phyloP scores from a whole-genome alignment of 441 rosid species.

The Syzygium syzygioides region DNA sequence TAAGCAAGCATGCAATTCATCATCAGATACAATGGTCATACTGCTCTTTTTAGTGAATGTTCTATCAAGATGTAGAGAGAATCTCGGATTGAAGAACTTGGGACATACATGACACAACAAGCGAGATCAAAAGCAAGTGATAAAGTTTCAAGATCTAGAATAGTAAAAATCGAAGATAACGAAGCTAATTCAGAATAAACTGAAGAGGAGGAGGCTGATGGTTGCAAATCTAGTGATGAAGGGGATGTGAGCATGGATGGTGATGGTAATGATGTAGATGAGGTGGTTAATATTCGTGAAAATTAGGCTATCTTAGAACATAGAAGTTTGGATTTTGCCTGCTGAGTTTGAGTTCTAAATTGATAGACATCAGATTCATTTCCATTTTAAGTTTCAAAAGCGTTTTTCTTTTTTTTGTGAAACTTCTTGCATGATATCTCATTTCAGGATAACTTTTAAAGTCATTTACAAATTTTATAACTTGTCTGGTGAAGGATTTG shows the following conservation, averaged over 20 bases:
- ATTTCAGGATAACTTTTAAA: background rate
- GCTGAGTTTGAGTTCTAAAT: background rate
- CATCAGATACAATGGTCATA: background rate
- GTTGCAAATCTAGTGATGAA: background rate
- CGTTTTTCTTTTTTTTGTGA: background rate
- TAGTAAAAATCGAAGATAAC: background rate
- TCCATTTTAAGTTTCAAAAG: background rate
- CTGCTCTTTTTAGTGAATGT: background rate
- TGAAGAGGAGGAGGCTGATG: background rate
- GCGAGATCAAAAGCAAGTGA: background rate
- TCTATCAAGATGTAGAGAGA: background rate
- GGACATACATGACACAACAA: background rate
- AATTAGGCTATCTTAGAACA: background rate
- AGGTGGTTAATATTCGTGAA: background rate
- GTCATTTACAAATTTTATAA: background rate
- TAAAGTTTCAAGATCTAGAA: background rate
- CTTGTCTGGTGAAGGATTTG: background rate
- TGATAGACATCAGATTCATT: background rate
- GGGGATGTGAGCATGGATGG: background rate
- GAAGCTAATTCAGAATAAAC: background rate
- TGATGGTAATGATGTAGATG: background rate
- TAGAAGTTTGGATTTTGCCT: background rate
- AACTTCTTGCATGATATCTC: background rate
- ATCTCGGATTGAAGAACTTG: background rate
- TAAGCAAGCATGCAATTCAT: background rate